Conservation (phyloP, 441 rosid genomes). For the Gossypium aridum region DNA sequence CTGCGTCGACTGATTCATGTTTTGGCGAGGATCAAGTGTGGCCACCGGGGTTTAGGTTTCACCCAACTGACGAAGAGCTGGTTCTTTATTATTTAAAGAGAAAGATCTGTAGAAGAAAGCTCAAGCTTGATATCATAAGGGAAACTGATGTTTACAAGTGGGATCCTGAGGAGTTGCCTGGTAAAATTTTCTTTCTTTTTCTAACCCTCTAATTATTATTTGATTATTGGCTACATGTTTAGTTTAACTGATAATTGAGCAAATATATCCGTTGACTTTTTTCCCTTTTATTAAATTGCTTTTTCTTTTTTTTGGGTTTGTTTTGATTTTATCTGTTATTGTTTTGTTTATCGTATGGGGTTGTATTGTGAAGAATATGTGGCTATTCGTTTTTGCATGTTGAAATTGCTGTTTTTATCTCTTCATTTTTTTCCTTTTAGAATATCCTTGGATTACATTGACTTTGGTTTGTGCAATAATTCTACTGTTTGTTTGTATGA, state of each 20-base stretch:
- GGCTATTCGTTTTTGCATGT: no score
- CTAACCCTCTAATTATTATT: neutral
- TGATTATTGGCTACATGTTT: neutral
- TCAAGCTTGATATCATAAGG: slow-evolving; percentile 50
- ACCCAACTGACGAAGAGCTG: slow-evolving; percentile 89
- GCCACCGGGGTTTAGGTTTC: slow-evolving; percentile 93
- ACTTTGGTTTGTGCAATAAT: neutral
- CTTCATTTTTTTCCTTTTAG: no score
- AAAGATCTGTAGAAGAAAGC: slow-evolving; percentile 60
- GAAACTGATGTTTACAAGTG: slow-evolving; percentile 84
- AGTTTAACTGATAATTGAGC: neutral
- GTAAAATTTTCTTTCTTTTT: slow-evolving; percentile 14
- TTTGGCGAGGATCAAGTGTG: slow-evolving; percentile 32
- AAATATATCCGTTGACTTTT: slow-evolving; percentile 13
- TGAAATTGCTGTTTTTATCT: no score
- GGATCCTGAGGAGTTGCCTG: slow-evolving; percentile 70
- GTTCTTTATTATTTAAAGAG: slow-evolving; percentile 70
- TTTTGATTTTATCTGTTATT: neutral
- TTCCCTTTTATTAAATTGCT: neutral
- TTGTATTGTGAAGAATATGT: neutral
- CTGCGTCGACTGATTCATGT: slow-evolving; percentile 23
- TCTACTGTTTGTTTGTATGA: neutral
- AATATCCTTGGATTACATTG: neutral
- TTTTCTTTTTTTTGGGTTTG: neutral
- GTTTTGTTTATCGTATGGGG: neutral